phyloP scores from a whole-genome alignment of 495 filamentous ascomycete species.

The Aspergillus avenaceus region DNA sequence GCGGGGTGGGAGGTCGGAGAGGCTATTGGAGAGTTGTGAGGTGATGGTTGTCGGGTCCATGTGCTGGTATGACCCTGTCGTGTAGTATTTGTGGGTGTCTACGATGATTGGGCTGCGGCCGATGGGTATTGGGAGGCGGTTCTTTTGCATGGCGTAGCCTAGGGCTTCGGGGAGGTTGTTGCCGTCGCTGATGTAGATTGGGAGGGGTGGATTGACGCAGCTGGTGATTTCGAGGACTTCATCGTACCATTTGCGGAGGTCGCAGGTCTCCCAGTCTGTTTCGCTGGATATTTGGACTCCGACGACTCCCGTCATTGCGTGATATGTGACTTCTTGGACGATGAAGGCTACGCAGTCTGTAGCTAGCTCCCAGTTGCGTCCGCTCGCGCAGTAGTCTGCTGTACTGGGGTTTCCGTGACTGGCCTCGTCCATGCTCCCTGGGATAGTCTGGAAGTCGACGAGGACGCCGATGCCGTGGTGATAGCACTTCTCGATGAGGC shows the following conservation, averaged over 20 bases:
- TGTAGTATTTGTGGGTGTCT: constrained; percentile 55
- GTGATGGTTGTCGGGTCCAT: constrained; percentile 46
- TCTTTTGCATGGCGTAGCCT: constrained; percentile 26
- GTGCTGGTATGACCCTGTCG: constrained; percentile 38
- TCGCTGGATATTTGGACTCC: constrained; percentile 54
- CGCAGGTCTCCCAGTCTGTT: constrained; percentile 36
- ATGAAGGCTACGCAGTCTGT: constrained; percentile 40
- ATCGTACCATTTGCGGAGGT: constrained; percentile 53
- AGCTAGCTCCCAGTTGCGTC: constrained; percentile 27
- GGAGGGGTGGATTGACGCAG: constrained; percentile 41
- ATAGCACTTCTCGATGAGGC: constrained; percentile 34
- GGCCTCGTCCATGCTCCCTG: constrained; percentile 48
- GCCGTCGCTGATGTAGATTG: constrained; percentile 51
- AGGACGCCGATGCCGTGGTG: constrained; percentile 46
- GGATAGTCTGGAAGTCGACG: constrained; percentile 52
- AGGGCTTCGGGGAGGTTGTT: constrained; percentile 42
- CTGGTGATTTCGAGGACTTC: constrained; percentile 36
- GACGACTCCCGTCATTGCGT: constrained; percentile 36
- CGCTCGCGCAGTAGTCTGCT: constrained; percentile 40
- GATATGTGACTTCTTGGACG: constrained; percentile 29
- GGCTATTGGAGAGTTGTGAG: constrained; percentile 19
- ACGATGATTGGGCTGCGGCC: constrained; percentile 45
- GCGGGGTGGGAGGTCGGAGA: constrained; percentile 14
- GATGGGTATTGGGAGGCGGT: neutral
- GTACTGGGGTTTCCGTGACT: constrained; percentile 42